These are phyloP conservation scores for Sugiyamaella sp. DNA, from an alignment of 1,139 yeast genomes.

Conservation along the genomic window DNA sequence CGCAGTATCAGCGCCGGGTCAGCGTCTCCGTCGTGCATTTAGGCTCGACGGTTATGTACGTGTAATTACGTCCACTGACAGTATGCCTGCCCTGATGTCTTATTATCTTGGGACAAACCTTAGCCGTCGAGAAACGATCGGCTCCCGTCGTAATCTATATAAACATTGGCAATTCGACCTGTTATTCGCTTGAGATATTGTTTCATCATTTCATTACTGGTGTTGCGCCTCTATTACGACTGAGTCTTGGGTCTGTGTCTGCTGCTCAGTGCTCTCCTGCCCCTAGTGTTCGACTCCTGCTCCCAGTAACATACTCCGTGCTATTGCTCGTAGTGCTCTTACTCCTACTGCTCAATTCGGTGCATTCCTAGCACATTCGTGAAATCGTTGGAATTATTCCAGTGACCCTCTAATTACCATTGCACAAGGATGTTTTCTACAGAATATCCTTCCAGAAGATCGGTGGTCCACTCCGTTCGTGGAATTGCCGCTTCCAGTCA, in stretches of 20 bases:
- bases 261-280: no score
- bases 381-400: no score
- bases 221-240: no score
- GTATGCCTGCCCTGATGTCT: not conserved
- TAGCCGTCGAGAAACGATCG: not conserved
- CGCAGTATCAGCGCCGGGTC: not conserved
- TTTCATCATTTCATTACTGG: no score
- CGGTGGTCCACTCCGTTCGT: slow-evolving; percentile 73
- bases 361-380: no score
- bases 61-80: no score
- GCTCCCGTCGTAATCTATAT: not conserved
- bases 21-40: not conserved
- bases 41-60: not conserved
- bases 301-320: no score
- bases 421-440: slow-evolving; percentile 12
- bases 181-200: not conserved
- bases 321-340: no score
- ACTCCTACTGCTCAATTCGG: no score
- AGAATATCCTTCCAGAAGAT: slow-evolving; percentile 56
- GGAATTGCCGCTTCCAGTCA: slow-evolving; percentile 80
- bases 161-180: not conserved
- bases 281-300: no score
- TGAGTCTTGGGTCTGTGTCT: no score
- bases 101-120: not conserved
- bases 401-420: not conserved